Conservation (phyloP, 2,329 filamentous ascomycete species). For the Diplodia corticola region DNA sequence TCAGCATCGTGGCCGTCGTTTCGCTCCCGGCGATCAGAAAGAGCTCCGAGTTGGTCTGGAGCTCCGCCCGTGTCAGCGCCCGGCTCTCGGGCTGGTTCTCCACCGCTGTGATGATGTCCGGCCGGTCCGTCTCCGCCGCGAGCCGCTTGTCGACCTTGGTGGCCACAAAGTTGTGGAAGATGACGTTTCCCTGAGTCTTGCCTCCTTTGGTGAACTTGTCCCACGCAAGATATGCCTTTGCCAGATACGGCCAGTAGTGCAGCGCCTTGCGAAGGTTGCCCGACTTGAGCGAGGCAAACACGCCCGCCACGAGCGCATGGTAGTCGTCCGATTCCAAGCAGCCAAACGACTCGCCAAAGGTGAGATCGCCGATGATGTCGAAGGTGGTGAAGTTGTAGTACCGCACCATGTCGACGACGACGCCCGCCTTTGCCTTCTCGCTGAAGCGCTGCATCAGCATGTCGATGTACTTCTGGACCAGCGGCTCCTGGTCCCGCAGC, state of each 20-base stretch:
- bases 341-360: slow-evolving; percentile 31
- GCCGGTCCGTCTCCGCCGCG: slow-evolving; percentile 3
- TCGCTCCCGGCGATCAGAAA: slow-evolving; percentile 36
- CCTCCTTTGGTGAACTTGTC: not conserved
- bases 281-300: slow-evolving; percentile 18
- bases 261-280: slow-evolving; percentile 27
- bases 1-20: slow-evolving; percentile 38
- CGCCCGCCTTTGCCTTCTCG: slow-evolving; percentile 35
- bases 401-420: slow-evolving; percentile 37
- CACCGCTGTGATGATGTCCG: slow-evolving; percentile 11
- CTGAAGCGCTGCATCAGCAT: slow-evolving; percentile 42
- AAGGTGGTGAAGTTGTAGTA: slow-evolving; percentile 33
- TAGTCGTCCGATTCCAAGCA: slow-evolving; percentile 26
- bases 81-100: slow-evolving; percentile 3
- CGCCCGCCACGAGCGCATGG: not conserved
- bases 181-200: slow-evolving; percentile 23
- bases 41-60: slow-evolving; percentile 23
- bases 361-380: slow-evolving; percentile 31
- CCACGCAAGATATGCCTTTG: slow-evolving; percentile 36
- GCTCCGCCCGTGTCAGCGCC: not conserved
- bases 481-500: slow-evolving; percentile 42
- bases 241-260: slow-evolving; percentile 37
- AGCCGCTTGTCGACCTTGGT: not conserved
- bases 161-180: slow-evolving; percentile 31
- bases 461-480: slow-evolving; percentile 44